A percentile compares a stretch with the other conserved stretches of the same genome.
Conservation (phyloP, 306 rosid species). For the Betula pendula region DNA sequence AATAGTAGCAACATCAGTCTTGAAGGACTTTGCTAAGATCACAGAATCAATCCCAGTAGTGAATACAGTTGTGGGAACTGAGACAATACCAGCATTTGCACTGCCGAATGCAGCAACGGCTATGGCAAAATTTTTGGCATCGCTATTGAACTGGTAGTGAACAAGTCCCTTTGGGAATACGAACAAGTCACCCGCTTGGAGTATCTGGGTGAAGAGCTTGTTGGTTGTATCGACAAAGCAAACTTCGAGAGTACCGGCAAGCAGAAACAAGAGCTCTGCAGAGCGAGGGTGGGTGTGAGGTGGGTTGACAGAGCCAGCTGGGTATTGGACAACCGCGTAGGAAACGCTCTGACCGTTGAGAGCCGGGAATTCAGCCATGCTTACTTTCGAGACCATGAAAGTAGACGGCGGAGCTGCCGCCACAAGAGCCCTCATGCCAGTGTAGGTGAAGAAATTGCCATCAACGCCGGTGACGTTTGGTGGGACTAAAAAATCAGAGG, state of each 20-base stretch:
- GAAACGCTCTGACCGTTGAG: slow-evolving; percentile 24
- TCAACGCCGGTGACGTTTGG: background rate
- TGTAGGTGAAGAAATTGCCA: slow-evolving; percentile 23
- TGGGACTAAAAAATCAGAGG: slow-evolving; percentile 18
- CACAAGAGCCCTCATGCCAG: background rate
- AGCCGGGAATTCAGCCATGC: slow-evolving; percentile 17
- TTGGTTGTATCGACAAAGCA: slow-evolving; percentile 32
- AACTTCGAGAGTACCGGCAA: slow-evolving; percentile 32
- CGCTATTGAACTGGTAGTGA: slow-evolving; percentile 35
- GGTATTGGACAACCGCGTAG: slow-evolving; percentile 24
- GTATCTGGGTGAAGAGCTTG: slow-evolving; percentile 23
- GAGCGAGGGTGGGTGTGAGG: slow-evolving; percentile 39
- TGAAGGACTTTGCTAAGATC: slow-evolving; percentile 34
- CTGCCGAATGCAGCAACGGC: slow-evolving; percentile 40
- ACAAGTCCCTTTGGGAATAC: slow-evolving; percentile 40
- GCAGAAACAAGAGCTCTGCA: slow-evolving; percentile 34
- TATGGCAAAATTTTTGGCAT: slow-evolving; percentile 6
- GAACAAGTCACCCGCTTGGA: slow-evolving; percentile 39
- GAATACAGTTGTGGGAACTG: slow-evolving; percentile 24
- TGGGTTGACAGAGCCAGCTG: slow-evolving; percentile 32
- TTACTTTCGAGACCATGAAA: slow-evolving; percentile 28
- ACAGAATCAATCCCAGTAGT: slow-evolving; percentile 23
- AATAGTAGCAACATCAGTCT: slow-evolving; percentile 21
- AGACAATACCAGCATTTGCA: slow-evolving; percentile 39
- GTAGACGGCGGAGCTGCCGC: background rate